Conservation (phyloP, 306 rosid species). For the Vigna unguiculata region DNA sequence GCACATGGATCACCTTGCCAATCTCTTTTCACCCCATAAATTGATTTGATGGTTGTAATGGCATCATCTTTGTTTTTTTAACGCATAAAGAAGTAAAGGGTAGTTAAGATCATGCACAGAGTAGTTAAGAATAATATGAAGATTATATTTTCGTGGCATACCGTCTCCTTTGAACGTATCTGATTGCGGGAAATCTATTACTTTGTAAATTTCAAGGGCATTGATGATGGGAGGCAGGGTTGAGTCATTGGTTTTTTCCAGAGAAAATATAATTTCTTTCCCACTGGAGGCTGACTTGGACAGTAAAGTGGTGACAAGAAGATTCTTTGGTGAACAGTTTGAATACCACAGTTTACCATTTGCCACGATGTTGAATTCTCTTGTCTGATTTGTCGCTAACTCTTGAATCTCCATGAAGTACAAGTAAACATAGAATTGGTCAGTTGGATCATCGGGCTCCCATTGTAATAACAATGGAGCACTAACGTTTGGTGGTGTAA, state of each 20-base stretch:
- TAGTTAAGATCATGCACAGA: background rate
- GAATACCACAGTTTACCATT: background rate
- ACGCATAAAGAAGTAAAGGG: background rate
- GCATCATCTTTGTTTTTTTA: conserved; percentile 49
- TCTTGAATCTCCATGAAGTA: conserved; percentile 47
- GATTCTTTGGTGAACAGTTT: background rate
- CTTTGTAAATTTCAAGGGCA: conserved; percentile 44
- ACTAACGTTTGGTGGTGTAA: conserved; percentile 32
- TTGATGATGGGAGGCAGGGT: conserved; percentile 54
- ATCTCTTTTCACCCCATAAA: conserved; percentile 52
- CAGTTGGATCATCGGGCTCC: background rate
- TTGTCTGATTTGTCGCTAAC: conserved; percentile 36
- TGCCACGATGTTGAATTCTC: conserved; percentile 38
- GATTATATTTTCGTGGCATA: conserved; percentile 2
- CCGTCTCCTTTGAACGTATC: conserved; percentile 51
- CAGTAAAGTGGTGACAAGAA: background rate
- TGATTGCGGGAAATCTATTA: conserved; percentile 3
- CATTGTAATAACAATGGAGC: background rate
- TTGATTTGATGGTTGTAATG: conserved; percentile 52
- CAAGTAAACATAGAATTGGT: conserved; percentile 41
- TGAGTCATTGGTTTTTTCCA: conserved; percentile 34
- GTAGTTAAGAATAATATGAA: no score
- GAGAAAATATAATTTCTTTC: background rate
- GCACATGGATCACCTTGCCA: conserved; percentile 72
- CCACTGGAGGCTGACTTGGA: background rate